A percentile compares a stretch with the other conserved stretches of the same genome.
Conservation (phyloP, 2,329 filamentous ascomycete genomes). For the Colletotrichum chrysophilum region DNA sequence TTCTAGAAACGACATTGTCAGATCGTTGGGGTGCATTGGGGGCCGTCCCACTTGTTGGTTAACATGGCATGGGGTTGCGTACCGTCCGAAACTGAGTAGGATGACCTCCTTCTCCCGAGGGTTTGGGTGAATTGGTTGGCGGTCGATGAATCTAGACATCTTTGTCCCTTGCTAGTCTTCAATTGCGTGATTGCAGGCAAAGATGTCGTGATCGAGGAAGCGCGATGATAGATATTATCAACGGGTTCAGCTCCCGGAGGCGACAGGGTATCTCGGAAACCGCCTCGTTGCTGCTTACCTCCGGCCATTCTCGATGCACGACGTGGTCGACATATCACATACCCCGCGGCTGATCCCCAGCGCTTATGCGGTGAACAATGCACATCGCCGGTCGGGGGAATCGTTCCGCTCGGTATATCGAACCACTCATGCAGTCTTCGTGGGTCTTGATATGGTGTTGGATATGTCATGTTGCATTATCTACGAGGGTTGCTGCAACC, state of each 20-base stretch:
- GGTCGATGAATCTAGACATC: conserved; percentile 41
- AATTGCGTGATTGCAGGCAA: not conserved
- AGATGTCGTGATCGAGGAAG: not conserved
- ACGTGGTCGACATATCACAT: not conserved
- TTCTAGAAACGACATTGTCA: conserved; percentile 25
- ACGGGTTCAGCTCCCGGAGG: not conserved
- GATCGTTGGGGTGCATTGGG: not conserved
- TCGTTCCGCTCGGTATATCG: not conserved
- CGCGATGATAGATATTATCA: not conserved
- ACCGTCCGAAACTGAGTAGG: conserved; percentile 43
- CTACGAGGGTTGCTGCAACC: not conserved
- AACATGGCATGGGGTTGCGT: not conserved
- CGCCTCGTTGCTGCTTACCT: not conserved
- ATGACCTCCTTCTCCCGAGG: conserved; percentile 38
- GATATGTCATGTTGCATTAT: not conserved
- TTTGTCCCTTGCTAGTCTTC: not conserved
- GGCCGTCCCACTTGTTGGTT: not conserved
- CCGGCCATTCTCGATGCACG: not conserved
- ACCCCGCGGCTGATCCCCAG: not conserved
- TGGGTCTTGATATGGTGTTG: not conserved
- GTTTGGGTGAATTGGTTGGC: conserved; percentile 33
- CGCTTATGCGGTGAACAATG: not conserved
- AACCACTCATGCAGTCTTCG: not conserved
- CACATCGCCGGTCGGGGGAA: not conserved
- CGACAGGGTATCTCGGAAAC: not conserved